Percentiles rank a stretch among this genome's conserved stretches.
These are phyloP conservation scores for Penicillium aurantiogriseum DNA, from an alignment of 2,329 filamentous ascomycete genomes.

Conservation along the genomic window DNA sequence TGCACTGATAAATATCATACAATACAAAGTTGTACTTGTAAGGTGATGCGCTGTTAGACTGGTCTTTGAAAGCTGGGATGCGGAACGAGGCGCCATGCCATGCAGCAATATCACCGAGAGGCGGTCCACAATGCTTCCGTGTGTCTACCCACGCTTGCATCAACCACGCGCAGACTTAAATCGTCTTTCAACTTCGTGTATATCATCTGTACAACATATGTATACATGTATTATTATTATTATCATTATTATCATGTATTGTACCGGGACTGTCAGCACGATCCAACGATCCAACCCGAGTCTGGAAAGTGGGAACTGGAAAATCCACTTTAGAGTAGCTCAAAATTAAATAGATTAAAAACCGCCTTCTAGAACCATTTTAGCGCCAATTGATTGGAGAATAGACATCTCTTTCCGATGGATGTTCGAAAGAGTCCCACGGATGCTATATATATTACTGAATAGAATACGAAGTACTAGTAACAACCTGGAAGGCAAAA, in stretches of 20 bases:
- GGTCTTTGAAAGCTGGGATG: background rate
- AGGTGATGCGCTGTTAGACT: background rate
- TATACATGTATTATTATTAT: background rate
- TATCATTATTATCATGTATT: background rate
- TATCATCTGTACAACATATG: background rate
- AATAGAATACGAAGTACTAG: background rate
- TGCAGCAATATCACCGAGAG: background rate
- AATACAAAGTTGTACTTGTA: background rate
- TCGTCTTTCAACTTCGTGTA: background rate
- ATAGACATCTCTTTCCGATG: background rate
- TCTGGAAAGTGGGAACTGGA: constrained; percentile 7
- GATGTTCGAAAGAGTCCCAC: background rate
- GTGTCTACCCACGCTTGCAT: constrained; percentile 2
- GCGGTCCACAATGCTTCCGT: background rate
- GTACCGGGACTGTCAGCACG: constrained; percentile 11
- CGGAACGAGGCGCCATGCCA: background rate
- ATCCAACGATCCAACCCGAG: constrained; percentile 14
- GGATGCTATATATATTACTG: constrained; percentile 7
- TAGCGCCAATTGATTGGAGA: constrained; percentile 9
- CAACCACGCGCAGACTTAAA: constrained; percentile 1
- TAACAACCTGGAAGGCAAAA: background rate
- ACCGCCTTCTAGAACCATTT: constrained; percentile 25
- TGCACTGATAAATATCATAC: background rate
- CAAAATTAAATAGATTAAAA: constrained; percentile 10
- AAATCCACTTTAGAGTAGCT: constrained; percentile 6